Percentiles rank a stretch among this genome's conserved stretches.
Evolutionary conservation across 495 filamentous ascomycete species (phyloP).

Genomic region (Neurospora terricola): DNA sequence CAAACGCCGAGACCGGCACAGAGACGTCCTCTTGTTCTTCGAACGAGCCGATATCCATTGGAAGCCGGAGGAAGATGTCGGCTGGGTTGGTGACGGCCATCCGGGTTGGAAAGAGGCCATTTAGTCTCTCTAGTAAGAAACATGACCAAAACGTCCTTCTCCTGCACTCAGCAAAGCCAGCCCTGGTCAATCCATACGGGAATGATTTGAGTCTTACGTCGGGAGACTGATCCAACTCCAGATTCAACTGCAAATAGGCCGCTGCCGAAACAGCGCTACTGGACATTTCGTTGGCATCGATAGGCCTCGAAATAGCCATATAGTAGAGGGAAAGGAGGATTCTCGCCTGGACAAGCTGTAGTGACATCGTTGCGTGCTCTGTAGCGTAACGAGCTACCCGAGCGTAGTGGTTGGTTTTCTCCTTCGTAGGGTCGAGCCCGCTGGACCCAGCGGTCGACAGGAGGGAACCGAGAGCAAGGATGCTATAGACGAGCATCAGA

Average conservation of each 20-base stretch:
- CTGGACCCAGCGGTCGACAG: not conserved
- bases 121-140: slow-evolving; percentile 54
- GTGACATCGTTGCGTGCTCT: slow-evolving; percentile 38
- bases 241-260: slow-evolving; percentile 46
- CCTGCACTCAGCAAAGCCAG: slow-evolving; percentile 52
- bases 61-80: slow-evolving; percentile 53
- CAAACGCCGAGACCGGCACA: slow-evolving; percentile 34
- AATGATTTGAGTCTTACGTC: slow-evolving; percentile 32
- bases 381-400: slow-evolving; percentile 50
- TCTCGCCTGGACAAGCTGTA: slow-evolving; percentile 54
- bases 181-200: slow-evolving; percentile 48
- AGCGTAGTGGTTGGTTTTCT: slow-evolving; percentile 34
- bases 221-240: slow-evolving; percentile 46
- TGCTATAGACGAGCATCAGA: slow-evolving; percentile 59
- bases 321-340: slow-evolving; percentile 56
- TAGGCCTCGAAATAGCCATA: slow-evolving; percentile 43
- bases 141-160: slow-evolving; percentile 59
- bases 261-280: slow-evolving; percentile 50
- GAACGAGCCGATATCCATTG: slow-evolving; percentile 47
- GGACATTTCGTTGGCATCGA: slow-evolving; percentile 49
- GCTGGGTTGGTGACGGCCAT: slow-evolving; percentile 37
- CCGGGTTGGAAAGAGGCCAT: slow-evolving; percentile 43
- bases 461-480: slow-evolving; percentile 46
- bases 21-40: slow-evolving; percentile 42
- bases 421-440: not conserved